Evolutionary conservation across 441 rosid genomes (phyloP).

Genomic region (Biscutella laevigata): DNA sequence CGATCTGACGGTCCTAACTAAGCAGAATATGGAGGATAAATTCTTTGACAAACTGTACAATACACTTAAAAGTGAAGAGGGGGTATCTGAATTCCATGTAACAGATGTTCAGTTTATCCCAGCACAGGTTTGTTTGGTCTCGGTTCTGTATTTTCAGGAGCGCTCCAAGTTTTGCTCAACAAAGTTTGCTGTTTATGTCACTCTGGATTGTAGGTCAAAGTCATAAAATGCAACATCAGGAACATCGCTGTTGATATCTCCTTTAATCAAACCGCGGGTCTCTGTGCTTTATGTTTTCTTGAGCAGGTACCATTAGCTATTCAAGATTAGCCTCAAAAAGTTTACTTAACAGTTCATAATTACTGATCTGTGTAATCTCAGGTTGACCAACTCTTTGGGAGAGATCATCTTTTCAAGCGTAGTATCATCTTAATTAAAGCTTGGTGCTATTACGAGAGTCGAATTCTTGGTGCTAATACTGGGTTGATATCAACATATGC

Average conservation of each 20-base stretch:
- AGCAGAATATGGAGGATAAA: conserved; percentile 52
- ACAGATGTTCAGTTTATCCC: conserved; percentile 61
- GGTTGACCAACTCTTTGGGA: conserved; percentile 69
- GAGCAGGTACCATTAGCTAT: conserved; percentile 41
- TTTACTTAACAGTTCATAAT: neutral
- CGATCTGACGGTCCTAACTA: conserved; percentile 65
- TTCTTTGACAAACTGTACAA: conserved; percentile 41
- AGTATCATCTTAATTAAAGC: conserved; percentile 77
- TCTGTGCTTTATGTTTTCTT: conserved; percentile 46
- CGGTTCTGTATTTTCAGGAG: neutral
- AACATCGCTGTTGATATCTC: conserved; percentile 53
- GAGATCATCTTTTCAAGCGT: conserved; percentile 75
- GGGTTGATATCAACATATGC: conserved; percentile 90
- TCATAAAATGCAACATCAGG: conserved; percentile 48
- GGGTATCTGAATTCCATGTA: conserved; percentile 39
- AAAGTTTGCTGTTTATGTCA: neutral
- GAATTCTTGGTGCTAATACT: conserved; percentile 79
- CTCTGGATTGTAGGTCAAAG: conserved; percentile 41
- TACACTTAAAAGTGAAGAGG: conserved; percentile 44
- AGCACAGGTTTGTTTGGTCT: conserved; percentile 60
- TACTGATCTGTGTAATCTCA: conserved; percentile 25
- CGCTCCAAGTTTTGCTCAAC: neutral
- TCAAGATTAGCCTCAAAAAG: neutral
- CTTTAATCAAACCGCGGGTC: conserved; percentile 51
- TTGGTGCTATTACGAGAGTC: conserved; percentile 97